Conservation (phyloP, 768 basidiomycete species). For the Fomitopsis serialis region DNA sequence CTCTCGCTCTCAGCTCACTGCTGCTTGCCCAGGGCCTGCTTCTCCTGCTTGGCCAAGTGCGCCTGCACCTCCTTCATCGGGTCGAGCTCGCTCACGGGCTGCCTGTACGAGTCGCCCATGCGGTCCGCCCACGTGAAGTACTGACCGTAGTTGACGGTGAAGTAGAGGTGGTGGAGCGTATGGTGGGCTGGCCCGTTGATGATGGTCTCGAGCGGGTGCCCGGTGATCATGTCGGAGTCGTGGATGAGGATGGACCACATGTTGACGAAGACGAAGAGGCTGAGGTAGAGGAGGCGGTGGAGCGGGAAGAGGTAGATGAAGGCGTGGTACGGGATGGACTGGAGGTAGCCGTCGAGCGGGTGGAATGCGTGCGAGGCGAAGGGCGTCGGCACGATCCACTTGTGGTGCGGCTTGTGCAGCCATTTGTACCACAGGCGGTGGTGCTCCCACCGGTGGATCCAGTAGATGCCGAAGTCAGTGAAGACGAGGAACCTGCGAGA, state of each 20-base stretch:
- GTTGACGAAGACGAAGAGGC: slow-evolving; percentile 87
- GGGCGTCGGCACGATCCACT: slow-evolving; percentile 97
- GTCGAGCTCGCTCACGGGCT: slow-evolving; percentile 79
- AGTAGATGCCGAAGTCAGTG: slow-evolving; percentile 94
- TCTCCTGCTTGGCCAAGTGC: slow-evolving; percentile 21
- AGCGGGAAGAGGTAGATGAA: slow-evolving; percentile 89
- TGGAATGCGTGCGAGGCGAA: slow-evolving; percentile 99
- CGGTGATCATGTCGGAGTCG: slow-evolving; percentile 98
- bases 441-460: slow-evolving; percentile 92
- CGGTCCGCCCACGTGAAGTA: slow-evolving; percentile 97
- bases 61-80: slow-evolving; percentile 69
- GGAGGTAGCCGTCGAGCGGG: slow-evolving; percentile 88
- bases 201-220: slow-evolving; percentile 76
- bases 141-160: slow-evolving; percentile 96
- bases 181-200: slow-evolving; percentile 99
- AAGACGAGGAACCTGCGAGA: slow-evolving; percentile 67
- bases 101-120: slow-evolving; percentile 79
- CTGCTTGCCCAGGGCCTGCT: slow-evolving; percentile 18
- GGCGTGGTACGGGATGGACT: slow-evolving; percentile 93
- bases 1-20: slow-evolving; percentile 5
- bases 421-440: slow-evolving; percentile 82
- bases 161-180: slow-evolving; percentile 94
- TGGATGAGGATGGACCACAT: slow-evolving; percentile 96
- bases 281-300: slow-evolving; percentile 80
- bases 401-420: slow-evolving; percentile 97